A percentile compares a stretch with the other conserved stretches of the same genome.
phyloP scores from a whole-genome alignment of 2,329 filamentous ascomycete species.

The Xylariaceae sp. region DNA sequence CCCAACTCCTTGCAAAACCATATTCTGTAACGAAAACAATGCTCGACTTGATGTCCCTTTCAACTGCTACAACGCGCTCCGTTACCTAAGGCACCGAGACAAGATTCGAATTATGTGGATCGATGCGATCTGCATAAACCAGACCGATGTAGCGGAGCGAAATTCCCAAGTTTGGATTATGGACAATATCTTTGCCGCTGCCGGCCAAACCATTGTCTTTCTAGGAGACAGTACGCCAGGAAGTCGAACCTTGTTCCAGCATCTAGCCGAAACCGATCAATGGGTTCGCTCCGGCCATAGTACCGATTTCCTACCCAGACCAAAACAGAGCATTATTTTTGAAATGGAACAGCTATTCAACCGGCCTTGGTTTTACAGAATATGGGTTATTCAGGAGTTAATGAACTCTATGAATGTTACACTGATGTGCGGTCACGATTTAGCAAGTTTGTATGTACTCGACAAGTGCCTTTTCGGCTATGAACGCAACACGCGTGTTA shows the following conservation, averaged over 20 bases:
- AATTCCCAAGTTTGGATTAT: no score
- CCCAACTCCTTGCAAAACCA: no score
- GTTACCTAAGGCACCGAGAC: no score
- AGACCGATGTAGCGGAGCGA: no score
- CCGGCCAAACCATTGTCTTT: no score
- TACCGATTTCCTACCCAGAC: not conserved
- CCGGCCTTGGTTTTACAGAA: not conserved
- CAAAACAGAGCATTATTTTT: not conserved
- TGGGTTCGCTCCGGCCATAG: no score
- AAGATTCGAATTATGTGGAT: no score
- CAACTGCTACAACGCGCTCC: no score
- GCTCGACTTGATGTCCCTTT: no score
- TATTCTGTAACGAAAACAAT: no score
- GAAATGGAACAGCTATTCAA: not conserved
- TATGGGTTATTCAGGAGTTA: constrained; percentile 6
- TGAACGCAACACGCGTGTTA: not conserved
- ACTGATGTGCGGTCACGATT: not conserved
- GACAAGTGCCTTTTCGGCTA: not conserved
- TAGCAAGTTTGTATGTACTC: not conserved
- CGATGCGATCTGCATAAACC: no score
- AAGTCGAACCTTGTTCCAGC: not conserved
- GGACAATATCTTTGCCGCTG: no score
- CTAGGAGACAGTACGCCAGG: not conserved
- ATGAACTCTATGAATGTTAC: not conserved
- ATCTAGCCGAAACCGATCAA: not conserved